Base-by-base conservation (phyloP, 73 alveolate species). In the Blepharisma stoltei region DNA sequence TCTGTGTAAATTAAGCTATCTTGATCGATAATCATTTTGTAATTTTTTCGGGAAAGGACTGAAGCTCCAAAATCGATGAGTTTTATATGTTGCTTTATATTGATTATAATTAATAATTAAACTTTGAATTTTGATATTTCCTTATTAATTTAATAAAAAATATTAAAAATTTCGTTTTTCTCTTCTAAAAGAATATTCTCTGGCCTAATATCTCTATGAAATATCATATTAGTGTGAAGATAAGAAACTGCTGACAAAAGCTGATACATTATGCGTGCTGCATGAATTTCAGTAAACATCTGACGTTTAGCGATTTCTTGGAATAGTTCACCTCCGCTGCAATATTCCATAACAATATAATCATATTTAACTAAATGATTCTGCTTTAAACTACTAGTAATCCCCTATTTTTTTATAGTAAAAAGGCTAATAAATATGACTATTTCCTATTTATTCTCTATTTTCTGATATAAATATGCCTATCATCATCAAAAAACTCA, bases 401-500 rank as follows among this genome's bases (percentile, higher is more conserved):
- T n/a, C n/a, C n/a, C n/a, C n/a, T n/a, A n/a, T n/a, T n/a, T n/a
- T n/a, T n/a, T n/a, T n/a, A n/a, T n/a, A n/a, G n/a, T n/a, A n/a
- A n/a, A n/a, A n/a, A n/a, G n/a, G n/a, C n/a, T n/a, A n/a, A n/a
- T n/a, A n/a, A n/a, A n/a, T n/a, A n/a, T n/a, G n/a, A n/a, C n/a
- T n/a, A n/a, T n/a, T n/a, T n/a, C n/a, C n/a, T n/a, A n/a, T n/a
- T n/a, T n/a, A n/a, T n/a, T n/a, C n/a, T n/a, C n/a, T n/a, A n/a
- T n/a, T n/a, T n/a, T n/a, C n/a, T n/a, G n/a, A n/a, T n/a, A 20
- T 60, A 25, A 25, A 18, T 14, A 5, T 60, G 46, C 2, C 49
- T 11, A 9, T 60, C 73, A 25, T 60, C 73, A 14, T 60, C 73
- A 25, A 14, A 60, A 38, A 60, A 60, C 73, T 60, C 73, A 38